phyloP scores from a whole-genome alignment of 345 rosid genomes.

The Hypericum androsaemum region DNA sequence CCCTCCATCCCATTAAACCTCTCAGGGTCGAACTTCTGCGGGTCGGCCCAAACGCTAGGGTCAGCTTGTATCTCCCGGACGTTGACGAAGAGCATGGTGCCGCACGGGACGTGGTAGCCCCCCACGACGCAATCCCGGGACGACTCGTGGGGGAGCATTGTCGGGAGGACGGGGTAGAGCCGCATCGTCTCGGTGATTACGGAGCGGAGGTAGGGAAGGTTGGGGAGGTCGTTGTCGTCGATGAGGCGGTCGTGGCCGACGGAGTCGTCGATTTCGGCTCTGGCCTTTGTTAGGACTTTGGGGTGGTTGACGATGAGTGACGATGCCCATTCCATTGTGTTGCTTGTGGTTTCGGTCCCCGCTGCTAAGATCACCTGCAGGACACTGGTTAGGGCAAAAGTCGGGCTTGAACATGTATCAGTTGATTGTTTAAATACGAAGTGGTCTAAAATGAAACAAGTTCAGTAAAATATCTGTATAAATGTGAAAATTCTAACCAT shows the following conservation, averaged over 20 bases:
- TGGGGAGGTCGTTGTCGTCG: slow-evolving; percentile 33
- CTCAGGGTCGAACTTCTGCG: slow-evolving; percentile 29
- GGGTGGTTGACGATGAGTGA: slow-evolving; percentile 42
- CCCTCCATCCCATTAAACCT: slow-evolving; percentile 26
- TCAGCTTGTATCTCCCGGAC: slow-evolving; percentile 32
- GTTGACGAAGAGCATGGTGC: slow-evolving; percentile 33
- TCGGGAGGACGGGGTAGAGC: slow-evolving; percentile 33
- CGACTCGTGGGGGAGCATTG: slow-evolving; percentile 30
- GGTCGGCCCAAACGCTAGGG: slow-evolving; percentile 29
- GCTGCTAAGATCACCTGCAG: slow-evolving; percentile 33
- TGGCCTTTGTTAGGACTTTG: slow-evolving; percentile 28
- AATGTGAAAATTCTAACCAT: too few relatives aligned
- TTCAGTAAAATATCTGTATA: too few relatives aligned
- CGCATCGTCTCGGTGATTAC: slow-evolving; percentile 46
- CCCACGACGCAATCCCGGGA: slow-evolving; percentile 26
- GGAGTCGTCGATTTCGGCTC: slow-evolving; percentile 31
- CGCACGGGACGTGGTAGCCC: slow-evolving; percentile 26
- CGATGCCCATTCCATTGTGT: slow-evolving; percentile 51
- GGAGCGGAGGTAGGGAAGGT: slow-evolving; percentile 39
- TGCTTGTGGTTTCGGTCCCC: slow-evolving; percentile 45
- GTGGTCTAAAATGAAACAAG: too few relatives aligned
- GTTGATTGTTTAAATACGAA: too few relatives aligned
- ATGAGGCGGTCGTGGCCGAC: slow-evolving; percentile 30
- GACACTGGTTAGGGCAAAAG: too few relatives aligned
- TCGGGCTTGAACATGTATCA: too few relatives aligned